Conservation (phyloP, 1,139 yeast genomes). For the Sugiyamaella japonica region DNA sequence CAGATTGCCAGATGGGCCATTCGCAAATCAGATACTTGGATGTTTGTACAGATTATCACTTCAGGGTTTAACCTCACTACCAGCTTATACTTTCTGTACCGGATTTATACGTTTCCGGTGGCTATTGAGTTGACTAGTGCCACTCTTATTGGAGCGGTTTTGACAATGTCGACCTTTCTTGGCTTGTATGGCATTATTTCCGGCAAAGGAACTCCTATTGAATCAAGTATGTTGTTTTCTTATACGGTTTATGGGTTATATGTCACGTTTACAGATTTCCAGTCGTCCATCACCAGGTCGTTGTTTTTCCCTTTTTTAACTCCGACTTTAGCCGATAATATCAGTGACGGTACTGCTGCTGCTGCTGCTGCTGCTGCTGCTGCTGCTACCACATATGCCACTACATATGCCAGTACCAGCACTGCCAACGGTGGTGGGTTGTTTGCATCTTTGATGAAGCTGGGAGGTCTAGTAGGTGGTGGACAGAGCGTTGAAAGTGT, state of each 20-base stretch:
- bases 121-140: slow-evolving; percentile 69
- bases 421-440: slow-evolving; percentile 13
- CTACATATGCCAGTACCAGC: neutral
- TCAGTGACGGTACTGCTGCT: neutral
- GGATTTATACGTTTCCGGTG: slow-evolving; percentile 77
- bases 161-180: slow-evolving; percentile 71
- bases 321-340: neutral
- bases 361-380: slow-evolving; percentile 1
- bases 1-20: slow-evolving; percentile 76
- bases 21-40: slow-evolving; percentile 75
- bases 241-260: slow-evolving; percentile 91
- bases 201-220: slow-evolving; percentile 83
- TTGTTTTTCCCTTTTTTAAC: slow-evolving; percentile 32
- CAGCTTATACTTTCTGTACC: slow-evolving; percentile 73
- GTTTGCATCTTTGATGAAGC: slow-evolving; percentile 12
- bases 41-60: slow-evolving; percentile 68
- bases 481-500: neutral
- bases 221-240: slow-evolving; percentile 80
- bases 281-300: slow-evolving; percentile 35
- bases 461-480: slow-evolving; percentile 8
- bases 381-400: no score
- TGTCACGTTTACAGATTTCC: slow-evolving; percentile 82
- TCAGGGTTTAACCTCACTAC: slow-evolving; percentile 77
- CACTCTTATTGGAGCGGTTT: slow-evolving; percentile 77
- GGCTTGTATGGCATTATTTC: slow-evolving; percentile 84